Base-by-base conservation (phyloP, 768 basidiomycete species). In the Boletus sp. region DNA sequence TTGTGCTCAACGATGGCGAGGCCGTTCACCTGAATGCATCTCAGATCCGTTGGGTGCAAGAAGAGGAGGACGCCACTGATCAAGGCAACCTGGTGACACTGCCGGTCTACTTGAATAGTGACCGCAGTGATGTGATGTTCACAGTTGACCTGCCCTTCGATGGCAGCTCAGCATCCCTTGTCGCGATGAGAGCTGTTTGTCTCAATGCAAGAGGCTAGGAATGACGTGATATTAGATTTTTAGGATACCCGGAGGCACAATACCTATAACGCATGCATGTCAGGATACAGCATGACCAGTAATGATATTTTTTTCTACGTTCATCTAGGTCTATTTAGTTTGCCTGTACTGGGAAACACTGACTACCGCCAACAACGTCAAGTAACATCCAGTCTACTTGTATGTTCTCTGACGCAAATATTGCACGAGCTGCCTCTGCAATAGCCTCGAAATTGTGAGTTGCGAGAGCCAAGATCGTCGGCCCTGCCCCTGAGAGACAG, bases 401-500 rank as follows among this genome's bases (percentile, higher is more conserved):
- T 13, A 98, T 81, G 7, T 81, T 82, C 50, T 85, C 80, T 43
- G 75, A 70, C 51, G 74, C 74, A 72, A 98, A 97, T 40, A 95
- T 87, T 27, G 72, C 70, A 17, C 84, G 77, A 9, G 92, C 94
- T 60, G 87, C 88, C 61, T 86, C 81, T 5, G 92, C 94, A 55
- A 98, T 97, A 7, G 75, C 76, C 42, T 93, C 90, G 62, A 90
- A 98, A 25, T 87, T 85, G 33, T 74, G 72, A 0, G 91, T 94
- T 2, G 97, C 97, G 17, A 99, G 82, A 1, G 97, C 97, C 57
- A 99, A 82, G 57, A 98, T 97, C 6, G 97, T 98, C 4, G 97
- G 97, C 0, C 97, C 97, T 5, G 97, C 97, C 7, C 97, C 97
- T 2, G 96, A 98, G 33, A 99, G 83, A 70, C 97, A 98, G 51